Conservation (phyloP, 805 yeast genomes). For the Zygosaccharomyces lentus region DNA sequence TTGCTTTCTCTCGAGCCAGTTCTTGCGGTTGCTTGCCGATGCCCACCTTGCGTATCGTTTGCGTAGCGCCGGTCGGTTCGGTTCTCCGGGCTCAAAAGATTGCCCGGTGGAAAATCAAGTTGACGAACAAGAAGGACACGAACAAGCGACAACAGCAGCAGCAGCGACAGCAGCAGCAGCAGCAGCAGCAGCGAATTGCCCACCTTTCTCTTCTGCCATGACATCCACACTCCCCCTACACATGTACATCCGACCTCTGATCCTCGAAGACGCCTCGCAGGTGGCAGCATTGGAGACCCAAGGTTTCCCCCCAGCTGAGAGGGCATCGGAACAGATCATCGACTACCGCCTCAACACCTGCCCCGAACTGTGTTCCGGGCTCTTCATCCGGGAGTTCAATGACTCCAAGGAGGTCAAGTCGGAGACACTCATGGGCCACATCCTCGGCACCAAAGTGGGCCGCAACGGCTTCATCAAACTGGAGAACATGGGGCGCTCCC, state of each 20-base stretch:
- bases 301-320: conserved; percentile 69
- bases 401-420: conserved; percentile 42
- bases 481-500: conserved; percentile 42
- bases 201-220: conserved; percentile 13
- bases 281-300: conserved; percentile 55
- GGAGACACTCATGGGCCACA: conserved; percentile 68
- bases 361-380: conserved; percentile 88
- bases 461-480: conserved; percentile 26
- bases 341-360: conserved; percentile 70
- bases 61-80: no score
- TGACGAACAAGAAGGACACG: not conserved
- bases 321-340: conserved; percentile 60
- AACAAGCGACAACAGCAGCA: not conserved
- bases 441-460: conserved; percentile 68
- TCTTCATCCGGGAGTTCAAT: conserved; percentile 68
- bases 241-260: conserved; percentile 69
- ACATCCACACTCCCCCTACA: conserved; percentile 50
- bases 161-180: not conserved
- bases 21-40: no score
- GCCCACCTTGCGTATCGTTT: no score
- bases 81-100: no score
- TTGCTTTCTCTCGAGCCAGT: no score
- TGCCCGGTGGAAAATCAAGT: no score
- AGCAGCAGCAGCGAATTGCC: not conserved
- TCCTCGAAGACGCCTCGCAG: conserved; percentile 65